Conservation (phyloP, 2,329 filamentous ascomycete species). For the Fusarium poae region DNA sequence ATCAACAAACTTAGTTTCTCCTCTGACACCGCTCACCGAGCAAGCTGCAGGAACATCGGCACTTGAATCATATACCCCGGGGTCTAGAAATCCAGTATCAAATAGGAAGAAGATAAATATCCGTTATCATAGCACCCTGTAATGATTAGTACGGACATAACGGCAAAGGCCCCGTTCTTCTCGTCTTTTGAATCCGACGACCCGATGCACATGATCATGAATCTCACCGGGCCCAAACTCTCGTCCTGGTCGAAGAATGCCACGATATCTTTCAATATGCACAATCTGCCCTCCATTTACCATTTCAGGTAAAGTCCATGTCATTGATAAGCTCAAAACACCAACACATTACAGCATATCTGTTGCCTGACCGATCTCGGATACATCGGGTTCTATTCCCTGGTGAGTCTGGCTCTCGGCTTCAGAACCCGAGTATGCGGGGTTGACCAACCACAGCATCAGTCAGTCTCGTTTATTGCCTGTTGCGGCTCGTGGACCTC, state of each 20-base stretch:
- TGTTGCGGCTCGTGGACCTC: constrained; percentile 10
- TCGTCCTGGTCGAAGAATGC: neutral
- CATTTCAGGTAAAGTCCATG: constrained; percentile 3
- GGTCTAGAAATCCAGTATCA: neutral
- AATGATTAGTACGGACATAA: neutral
- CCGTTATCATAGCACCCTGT: neutral
- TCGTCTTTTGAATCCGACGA: neutral
- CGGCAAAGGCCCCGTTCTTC: neutral
- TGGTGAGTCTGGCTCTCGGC: constrained; percentile 2
- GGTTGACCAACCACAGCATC: neutral
- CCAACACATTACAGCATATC: neutral
- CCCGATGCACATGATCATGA: constrained; percentile 2
- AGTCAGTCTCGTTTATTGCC: neutral
- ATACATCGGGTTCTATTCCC: constrained; percentile 4
- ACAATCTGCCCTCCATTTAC: constrained; percentile 6
- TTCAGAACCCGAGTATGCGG: constrained; percentile 9
- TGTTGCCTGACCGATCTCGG: neutral
- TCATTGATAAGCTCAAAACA: neutral
- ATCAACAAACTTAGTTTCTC: neutral
- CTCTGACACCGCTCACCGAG: neutral
- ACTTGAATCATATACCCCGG: neutral
- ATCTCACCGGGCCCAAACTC: neutral
- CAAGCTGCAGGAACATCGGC: constrained; percentile 1
- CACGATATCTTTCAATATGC: constrained; percentile 11
- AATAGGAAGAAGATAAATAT: neutral